Evolutionary conservation across 1,284 basidiomycete species (phyloP), one percentile per base, ranked within the genome.

Genomic region (Malassezia globosa): DNA sequence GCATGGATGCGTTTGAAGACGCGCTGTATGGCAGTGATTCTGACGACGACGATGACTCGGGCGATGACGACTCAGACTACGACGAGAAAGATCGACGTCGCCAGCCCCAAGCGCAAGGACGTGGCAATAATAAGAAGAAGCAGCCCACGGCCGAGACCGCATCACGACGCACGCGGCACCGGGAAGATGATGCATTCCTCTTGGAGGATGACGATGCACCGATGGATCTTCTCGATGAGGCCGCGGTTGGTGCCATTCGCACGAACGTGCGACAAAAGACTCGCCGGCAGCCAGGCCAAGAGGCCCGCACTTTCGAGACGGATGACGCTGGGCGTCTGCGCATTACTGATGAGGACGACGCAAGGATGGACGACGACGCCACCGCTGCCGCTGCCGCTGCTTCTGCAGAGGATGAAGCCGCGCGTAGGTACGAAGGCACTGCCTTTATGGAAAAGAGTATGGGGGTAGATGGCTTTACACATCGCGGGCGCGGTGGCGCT

Each of bases 171-270:
- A 21, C 26, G 26, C 45, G 46, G 13, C 22, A 42, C n/a, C 58
- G 66, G 27, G 59, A 63, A 33, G 79, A 33, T 19, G 64, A 73
- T n/a, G 71, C 75, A 16, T 78, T 75, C 64, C 78, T 97, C 49
- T 80, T 85, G 31, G 76, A 86, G 58, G 92, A 96, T 69, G 83
- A 87, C 49, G 87, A 96, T 64, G 83, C 90, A 60, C 92, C 94
- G 1, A 86, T 95, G 81, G 92, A 99, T 75, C 77, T 99, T 47
- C 76, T 99, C 5, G 82, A 87, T 51, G 84, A 89, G 36, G 50
- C 51, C 22, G 61, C 64, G 24, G 25, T 36, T 13, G 25, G 27
- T 1, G 57, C 59, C n/a, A 24, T 48, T 5, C 48, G 48, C 41
- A 49, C 46, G 36, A 46, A 11, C 42, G 47, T 50, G 36, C 48